phyloP scores from a whole-genome alignment of 2,329 filamentous ascomycete genomes.

The Penicillium sp. region DNA sequence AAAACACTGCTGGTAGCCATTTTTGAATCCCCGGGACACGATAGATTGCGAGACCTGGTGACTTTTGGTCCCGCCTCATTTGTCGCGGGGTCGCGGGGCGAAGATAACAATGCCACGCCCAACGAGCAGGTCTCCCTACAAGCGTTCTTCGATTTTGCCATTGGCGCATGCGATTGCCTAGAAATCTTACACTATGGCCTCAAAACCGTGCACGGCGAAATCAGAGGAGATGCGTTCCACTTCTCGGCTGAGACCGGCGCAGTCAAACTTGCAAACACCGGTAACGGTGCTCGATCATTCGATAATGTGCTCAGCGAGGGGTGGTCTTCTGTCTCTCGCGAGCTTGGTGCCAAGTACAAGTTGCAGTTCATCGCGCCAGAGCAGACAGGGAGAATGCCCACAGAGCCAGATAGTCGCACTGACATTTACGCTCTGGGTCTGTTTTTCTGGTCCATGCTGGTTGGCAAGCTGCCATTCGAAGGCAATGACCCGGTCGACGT shows the following conservation, averaged over 20 bases:
- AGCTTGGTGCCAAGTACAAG: constrained; percentile 85
- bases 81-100: constrained; percentile 53
- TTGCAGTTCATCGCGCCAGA: constrained; percentile 91
- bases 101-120: constrained; percentile 51
- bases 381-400: constrained; percentile 89
- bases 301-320: constrained; percentile 88
- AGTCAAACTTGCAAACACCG: constrained; percentile 82
- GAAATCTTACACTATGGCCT: constrained; percentile 90
- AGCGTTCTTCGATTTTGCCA: constrained; percentile 85
- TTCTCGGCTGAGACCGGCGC: constrained; percentile 70
- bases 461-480: constrained; percentile 77
- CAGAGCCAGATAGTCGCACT: constrained; percentile 86
- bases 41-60: constrained; percentile 70
- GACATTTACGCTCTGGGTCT: constrained; percentile 93
- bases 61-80: constrained; percentile 79
- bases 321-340: constrained; percentile 80
- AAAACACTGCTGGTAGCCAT: constrained; percentile 75
- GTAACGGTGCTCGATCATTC: constrained; percentile 82
- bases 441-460: constrained; percentile 82
- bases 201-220: constrained; percentile 85
- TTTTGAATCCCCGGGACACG: constrained; percentile 75
- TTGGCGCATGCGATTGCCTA: constrained; percentile 81
- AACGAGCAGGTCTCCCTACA: constrained; percentile 68
- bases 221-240: constrained; percentile 88
- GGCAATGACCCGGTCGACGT: constrained; percentile 83